Conservation (phyloP, 257 asterid species). For the Salvia hispanica region DNA sequence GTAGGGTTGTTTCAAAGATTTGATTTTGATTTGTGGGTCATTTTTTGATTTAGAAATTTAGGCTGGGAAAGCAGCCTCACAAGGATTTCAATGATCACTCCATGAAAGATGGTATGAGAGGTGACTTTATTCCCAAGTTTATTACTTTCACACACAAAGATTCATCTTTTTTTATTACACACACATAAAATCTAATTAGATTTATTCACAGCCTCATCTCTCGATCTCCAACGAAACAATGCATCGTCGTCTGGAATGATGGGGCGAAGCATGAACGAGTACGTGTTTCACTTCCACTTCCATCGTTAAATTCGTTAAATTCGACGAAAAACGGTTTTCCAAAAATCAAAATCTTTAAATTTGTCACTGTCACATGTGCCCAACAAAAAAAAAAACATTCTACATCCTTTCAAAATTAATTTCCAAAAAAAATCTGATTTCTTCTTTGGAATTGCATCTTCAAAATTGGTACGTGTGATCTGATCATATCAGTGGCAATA, state of each 20-base stretch:
- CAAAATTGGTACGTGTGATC: conserved; percentile 16
- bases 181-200: conserved; percentile 2
- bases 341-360: neutral
- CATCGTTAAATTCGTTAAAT: too few relatives aligned
- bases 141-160: neutral
- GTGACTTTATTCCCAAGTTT: conserved; percentile 14
- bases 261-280: conserved; percentile 96
- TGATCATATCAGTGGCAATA: conserved; percentile 32
- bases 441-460: conserved; percentile 14
- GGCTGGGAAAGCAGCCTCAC: conserved; percentile 99
- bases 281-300: conserved; percentile 19
- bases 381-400: neutral
- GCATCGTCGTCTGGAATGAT: conserved; percentile 83
- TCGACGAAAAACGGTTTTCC: neutral
- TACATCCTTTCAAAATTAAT: neutral
- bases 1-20: too few relatives aligned
- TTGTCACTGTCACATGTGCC: conserved; percentile 9
- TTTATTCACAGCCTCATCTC: conserved; percentile 60
- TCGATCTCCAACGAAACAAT: conserved; percentile 80
- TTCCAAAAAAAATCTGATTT: neutral
- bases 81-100: conserved; percentile 95
- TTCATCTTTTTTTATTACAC: neutral
- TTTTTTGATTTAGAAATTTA: conserved; percentile 65
- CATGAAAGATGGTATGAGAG: conserved; percentile 66
- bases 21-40: neutral